These are phyloP conservation scores for Gigaspora rosea DNA, from an alignment of 192 early-diverging fungal species.

Conservation along the genomic window DNA sequence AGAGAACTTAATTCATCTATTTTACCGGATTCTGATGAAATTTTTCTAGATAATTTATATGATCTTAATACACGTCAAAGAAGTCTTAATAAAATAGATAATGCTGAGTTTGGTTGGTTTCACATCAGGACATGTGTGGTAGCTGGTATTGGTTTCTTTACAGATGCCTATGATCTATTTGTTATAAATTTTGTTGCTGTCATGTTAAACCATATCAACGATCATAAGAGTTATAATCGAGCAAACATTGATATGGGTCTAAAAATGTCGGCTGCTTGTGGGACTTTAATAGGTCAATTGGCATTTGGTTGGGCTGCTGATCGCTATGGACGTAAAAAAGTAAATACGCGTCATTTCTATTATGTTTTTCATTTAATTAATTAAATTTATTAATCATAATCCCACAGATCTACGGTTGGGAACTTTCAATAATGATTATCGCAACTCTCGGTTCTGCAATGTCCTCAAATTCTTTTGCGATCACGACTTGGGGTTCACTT, in stretches of 20 bases:
- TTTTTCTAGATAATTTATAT: too few species aligned
- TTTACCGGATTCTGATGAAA: too few species aligned
- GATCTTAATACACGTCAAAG: slow-evolving; percentile 27
- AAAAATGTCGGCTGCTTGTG: slow-evolving; percentile 86
- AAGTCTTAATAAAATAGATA: slow-evolving; percentile 58
- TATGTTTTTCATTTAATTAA: background rate
- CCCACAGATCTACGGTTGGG: slow-evolving; percentile 76
- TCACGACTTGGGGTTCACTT: slow-evolving; percentile 62
- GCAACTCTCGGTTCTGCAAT: slow-evolving; percentile 83
- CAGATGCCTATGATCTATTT: slow-evolving; percentile 94
- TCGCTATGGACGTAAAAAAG: slow-evolving; percentile 79
- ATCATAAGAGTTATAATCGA: slow-evolving; percentile 60
- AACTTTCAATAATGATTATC: slow-evolving; percentile 90
- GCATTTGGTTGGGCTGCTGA: slow-evolving; percentile 83
- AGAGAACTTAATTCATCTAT: too few species aligned
- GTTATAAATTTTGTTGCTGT: slow-evolving; percentile 87
- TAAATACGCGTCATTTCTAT: background rate
- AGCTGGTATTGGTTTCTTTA: slow-evolving; percentile 83
- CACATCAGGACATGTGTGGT: slow-evolving; percentile 66
- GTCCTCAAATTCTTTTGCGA: slow-evolving; percentile 64
- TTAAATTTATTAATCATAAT: background rate
- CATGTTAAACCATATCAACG: slow-evolving; percentile 75
- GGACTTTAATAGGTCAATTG: slow-evolving; percentile 93
- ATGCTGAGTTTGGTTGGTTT: slow-evolving; percentile 76
- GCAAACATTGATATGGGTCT: slow-evolving; percentile 67